Base-by-base conservation (phyloP, 306 rosid genomes). In the Echinosophora koreensis region DNA sequence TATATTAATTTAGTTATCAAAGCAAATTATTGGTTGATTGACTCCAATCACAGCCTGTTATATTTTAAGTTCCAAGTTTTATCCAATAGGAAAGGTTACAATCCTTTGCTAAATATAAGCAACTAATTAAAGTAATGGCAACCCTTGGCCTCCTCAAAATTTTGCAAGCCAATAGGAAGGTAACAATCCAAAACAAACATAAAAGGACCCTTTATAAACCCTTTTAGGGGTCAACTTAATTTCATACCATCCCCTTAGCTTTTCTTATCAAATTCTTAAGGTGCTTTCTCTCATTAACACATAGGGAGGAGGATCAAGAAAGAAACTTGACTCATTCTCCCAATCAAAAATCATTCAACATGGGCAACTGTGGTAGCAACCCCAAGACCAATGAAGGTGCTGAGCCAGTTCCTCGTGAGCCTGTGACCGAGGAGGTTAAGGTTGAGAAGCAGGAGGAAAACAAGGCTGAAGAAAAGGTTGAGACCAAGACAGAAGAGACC, bases 321-420 rank as follows among this genome's bases (percentile, higher is more conserved):
- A 2, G 4, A 2, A 34, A 42, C 51, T 81, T 67, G 60, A 10
- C 47, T 77, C 41, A 17, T 77, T 82, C 63, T 70, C 49, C 66
- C 62, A 3, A 17, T 3, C 8, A 30, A 49, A 9, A 32, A 5
- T 8, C 8, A 57, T 17, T 71, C 5, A 46, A 59, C 3, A 84
- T 84, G 88, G 88, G 88, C 46, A 81, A 81, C 58, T 84, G 88
- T 77, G 85, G 81, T 38, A 77, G 85, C 82, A 73, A 61, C 39
- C 83, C 85, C 2, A 84, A 84, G 81, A 84, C 88, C 69, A 16
- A 12, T 0, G 88, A 84, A 46, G 85, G 88, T 66, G 69, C 62
- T 0, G 61, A 44, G 8, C 58, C 79, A 1, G 22, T 8, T 37
- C 44, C 62, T 0, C 18, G 1, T 22, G 22, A 16, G 27, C 71